phyloP scores from a whole-genome alignment of 805 yeast species.

The Candida peoriensis region DNA sequence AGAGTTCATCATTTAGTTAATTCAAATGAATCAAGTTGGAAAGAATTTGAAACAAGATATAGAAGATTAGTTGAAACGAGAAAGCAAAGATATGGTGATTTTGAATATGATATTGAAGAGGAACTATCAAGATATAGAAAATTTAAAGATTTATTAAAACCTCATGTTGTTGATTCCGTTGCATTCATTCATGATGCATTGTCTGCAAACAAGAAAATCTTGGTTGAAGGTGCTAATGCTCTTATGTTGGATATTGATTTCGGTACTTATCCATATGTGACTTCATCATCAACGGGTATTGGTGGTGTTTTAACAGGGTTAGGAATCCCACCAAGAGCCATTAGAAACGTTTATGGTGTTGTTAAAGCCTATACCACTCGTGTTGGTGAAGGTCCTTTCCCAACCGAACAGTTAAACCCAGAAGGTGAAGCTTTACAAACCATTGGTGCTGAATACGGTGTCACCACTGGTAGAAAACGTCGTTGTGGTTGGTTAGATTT shows the following conservation, averaged over 20 bases:
- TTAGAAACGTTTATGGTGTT: constrained; percentile 85
- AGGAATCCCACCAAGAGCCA: constrained; percentile 88
- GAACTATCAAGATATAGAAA: constrained; percentile 75
- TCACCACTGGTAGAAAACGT: constrained; percentile 98
- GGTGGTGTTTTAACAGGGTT: constrained; percentile 98
- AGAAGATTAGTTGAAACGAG: constrained; percentile 75
- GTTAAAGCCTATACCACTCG: constrained; percentile 98
- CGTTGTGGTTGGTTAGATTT: constrained; percentile 99
- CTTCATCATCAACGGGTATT: constrained; percentile 92
- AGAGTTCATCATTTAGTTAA: constrained; percentile 94
- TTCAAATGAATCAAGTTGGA: constrained; percentile 90
- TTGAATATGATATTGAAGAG: constrained; percentile 77
- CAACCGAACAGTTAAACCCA: constrained; percentile 89
- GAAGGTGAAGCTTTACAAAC: constrained; percentile 83
- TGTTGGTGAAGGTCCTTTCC: constrained; percentile 99
- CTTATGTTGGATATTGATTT: constrained; percentile 95
- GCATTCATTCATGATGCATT: constrained; percentile 78
- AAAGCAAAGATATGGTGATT: constrained; percentile 86
- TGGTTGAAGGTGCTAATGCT: constrained; percentile 98
- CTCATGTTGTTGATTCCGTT: constrained; percentile 92
- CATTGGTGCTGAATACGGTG: constrained; percentile 96
- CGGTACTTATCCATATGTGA: constrained; percentile 97
- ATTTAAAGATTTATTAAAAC: constrained; percentile 69
- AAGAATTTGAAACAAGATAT: constrained; percentile 75
- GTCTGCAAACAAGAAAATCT: constrained; percentile 70